Base-by-base conservation (phyloP, 345 rosid species). In the Aquilaria sinensis region DNA sequence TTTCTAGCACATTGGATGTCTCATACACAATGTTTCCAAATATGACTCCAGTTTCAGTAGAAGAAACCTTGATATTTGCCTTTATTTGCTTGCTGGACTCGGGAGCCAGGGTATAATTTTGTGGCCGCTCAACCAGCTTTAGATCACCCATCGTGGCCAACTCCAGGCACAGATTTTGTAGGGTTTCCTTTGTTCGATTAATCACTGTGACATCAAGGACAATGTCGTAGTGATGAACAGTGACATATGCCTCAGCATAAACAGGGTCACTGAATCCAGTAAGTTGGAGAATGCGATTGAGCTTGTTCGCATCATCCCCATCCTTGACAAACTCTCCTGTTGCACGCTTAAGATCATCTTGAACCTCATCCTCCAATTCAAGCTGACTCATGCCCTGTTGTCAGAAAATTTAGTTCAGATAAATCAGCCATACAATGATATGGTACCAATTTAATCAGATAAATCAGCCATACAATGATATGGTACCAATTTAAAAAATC, bases 191-290 rank as follows among this genome's bases (percentile, higher is more conserved):
- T n/a, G 99, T 93, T 56, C 97, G 80, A 78, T 93, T 93, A 71
- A 93, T 88, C 48, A 93, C 90, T 0, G 99, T 86, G 60, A 93
- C 94, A 75, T 93, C 99, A 46, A 93, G 99, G 32, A 92, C 94
- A 63, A 93, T 93, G 65, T 93, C 99, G 69, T 93, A 93, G 72
- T 88, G 99, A 75, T 90, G 94, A 53, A 93, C 99, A 2, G 97
- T 90, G 49, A 93, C 99, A 67, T 86, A 90, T 51, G 99, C 99
- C 76, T 93, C 99, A 64, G 99, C 99, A 78, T 94, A 94, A 43
- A 94, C 99, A 47, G 99, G 99, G 71, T 94, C 99, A 61, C 99
- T 94, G 71, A 94, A 94, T 68, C 99, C 99, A 37, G 99, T 94
- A 66, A 94, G 96, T 64, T 94, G 99, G 73, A 90, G 92, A 76